A percentile compares a stretch with the other conserved stretches of the same genome.
Conservation (phyloP, 2,329 filamentous ascomycete species). For the Dendrostoma leiphaemia region DNA sequence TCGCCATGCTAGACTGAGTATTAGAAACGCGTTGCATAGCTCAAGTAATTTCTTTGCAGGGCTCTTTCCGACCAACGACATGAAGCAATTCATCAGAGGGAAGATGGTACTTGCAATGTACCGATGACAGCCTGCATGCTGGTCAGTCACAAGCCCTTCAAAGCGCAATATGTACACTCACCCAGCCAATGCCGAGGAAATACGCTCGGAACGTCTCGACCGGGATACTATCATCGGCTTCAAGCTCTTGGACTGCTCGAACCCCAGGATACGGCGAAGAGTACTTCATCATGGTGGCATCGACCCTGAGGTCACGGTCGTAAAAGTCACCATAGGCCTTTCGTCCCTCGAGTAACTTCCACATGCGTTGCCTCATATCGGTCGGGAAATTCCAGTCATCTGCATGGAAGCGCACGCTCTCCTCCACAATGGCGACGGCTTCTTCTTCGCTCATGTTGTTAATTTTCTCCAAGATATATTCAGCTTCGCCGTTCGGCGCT, state of each 20-base stretch:
- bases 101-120: too few relatives aligned
- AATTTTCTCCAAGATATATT: conserved; percentile 40
- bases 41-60: too few relatives aligned
- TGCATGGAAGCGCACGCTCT: conserved; percentile 36
- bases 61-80: too few relatives aligned
- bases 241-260: conserved; percentile 36
- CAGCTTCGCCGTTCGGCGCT: conserved; percentile 41
- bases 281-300: conserved; percentile 38
- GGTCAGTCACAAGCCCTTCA: not conserved
- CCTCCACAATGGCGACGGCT: conserved; percentile 36
- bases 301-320: conserved; percentile 38
- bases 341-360: conserved; percentile 33
- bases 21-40: too few relatives aligned
- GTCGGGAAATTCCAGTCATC: conserved; percentile 45
- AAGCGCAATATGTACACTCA: not conserved
- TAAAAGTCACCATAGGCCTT: conserved; percentile 40
- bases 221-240: conserved; percentile 34
- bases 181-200: conserved; percentile 38
- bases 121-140: conserved; percentile 31
- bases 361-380: conserved; percentile 41
- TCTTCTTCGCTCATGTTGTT: conserved; percentile 42
- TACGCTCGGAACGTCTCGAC: conserved; percentile 42
- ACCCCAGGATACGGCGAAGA: conserved; percentile 43
- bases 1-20: too few relatives aligned
- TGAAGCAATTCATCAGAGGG: too few relatives aligned